Evolutionary conservation across 2,329 filamentous ascomycete genomes (phyloP).

Genomic region (Fusarium hostae): DNA sequence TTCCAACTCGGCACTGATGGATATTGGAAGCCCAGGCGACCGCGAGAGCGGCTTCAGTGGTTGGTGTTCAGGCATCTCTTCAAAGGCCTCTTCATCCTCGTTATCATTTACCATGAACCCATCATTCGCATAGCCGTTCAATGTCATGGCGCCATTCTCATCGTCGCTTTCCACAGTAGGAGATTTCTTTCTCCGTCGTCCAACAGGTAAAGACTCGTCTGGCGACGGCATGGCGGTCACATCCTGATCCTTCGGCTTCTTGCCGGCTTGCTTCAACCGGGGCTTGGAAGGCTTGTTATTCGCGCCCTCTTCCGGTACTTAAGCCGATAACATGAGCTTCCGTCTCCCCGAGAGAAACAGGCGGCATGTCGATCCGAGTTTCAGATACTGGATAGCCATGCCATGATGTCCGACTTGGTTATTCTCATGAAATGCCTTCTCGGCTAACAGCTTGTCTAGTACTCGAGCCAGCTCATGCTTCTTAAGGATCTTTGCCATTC

Average conservation of each 20-base stretch:
- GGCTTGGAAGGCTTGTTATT: conserved; percentile 45
- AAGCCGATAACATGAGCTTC: conserved; percentile 57
- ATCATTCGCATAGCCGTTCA: too few relatives aligned
- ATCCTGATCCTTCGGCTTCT: conserved; percentile 50
- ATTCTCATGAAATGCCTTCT: conserved; percentile 78
- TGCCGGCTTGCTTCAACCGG: conserved; percentile 50
- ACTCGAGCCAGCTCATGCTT: conserved; percentile 83
- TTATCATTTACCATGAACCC: too few relatives aligned
- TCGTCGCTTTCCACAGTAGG: conserved; percentile 45
- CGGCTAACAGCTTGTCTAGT: conserved; percentile 78
- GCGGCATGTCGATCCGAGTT: conserved; percentile 55
- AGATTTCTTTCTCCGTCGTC: conserved; percentile 47
- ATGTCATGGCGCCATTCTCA: conserved; percentile 41
- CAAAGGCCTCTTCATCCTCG: too few relatives aligned
- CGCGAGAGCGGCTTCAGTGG: too few relatives aligned
- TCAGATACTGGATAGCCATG: conserved; percentile 80
- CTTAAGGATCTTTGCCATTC: conserved; percentile 74
- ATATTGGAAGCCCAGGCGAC: too few relatives aligned
- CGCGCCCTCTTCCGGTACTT: conserved; percentile 50
- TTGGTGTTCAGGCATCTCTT: too few relatives aligned
- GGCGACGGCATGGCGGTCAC: conserved; percentile 56
- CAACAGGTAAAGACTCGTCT: conserved; percentile 65
- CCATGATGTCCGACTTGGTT: conserved; percentile 62
- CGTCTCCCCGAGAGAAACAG: conserved; percentile 58
- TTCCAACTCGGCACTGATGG: too few relatives aligned